Conservation (phyloP, 2,329 filamentous ascomycete genomes). For the Moelleriella libera region DNA sequence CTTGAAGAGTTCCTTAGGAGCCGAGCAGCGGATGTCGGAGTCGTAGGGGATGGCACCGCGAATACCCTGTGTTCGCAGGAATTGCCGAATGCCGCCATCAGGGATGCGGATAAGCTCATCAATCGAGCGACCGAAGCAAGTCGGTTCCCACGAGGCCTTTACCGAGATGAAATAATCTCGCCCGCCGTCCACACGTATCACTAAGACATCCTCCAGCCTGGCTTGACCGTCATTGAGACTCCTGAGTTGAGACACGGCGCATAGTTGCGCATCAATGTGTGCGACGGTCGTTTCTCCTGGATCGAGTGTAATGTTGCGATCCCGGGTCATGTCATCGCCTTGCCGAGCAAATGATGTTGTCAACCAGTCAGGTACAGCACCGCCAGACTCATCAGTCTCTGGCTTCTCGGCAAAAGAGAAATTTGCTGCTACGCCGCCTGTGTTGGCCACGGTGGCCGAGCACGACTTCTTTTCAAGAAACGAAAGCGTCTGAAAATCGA, state of each 20-base stretch:
- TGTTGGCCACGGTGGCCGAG: slow-evolving; percentile 79
- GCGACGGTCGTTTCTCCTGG: slow-evolving; percentile 73
- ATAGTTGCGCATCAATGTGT: slow-evolving; percentile 53
- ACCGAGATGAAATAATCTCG: slow-evolving; percentile 86
- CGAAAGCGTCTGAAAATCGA: slow-evolving; percentile 66
- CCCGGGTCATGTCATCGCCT: slow-evolving; percentile 16
- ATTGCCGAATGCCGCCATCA: slow-evolving; percentile 57
- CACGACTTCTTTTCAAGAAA: slow-evolving; percentile 54
- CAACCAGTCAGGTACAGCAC: slow-evolving; percentile 49
- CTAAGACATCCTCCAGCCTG: slow-evolving; percentile 70
- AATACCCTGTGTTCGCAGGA: slow-evolving; percentile 23
- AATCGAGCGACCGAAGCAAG: slow-evolving; percentile 73
- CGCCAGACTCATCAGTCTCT: slow-evolving; percentile 26
- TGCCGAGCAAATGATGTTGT: slow-evolving; percentile 45
- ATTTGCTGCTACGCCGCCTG: slow-evolving; percentile 64
- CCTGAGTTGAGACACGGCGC: slow-evolving; percentile 47
- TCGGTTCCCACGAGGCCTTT: slow-evolving; percentile 63
- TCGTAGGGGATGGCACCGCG: slow-evolving; percentile 38
- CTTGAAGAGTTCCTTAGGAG: slow-evolving; percentile 77
- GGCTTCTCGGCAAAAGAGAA: slow-evolving; percentile 71
- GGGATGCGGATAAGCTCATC: slow-evolving; percentile 79
- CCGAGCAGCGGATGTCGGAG: slow-evolving; percentile 56
- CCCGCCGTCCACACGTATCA: slow-evolving; percentile 70
- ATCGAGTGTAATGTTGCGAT: slow-evolving; percentile 49
- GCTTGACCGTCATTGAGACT: slow-evolving; percentile 55